Evolutionary conservation across 495 filamentous ascomycete species (phyloP).

Genomic region (Friedmanniomyces endolithicus): DNA sequence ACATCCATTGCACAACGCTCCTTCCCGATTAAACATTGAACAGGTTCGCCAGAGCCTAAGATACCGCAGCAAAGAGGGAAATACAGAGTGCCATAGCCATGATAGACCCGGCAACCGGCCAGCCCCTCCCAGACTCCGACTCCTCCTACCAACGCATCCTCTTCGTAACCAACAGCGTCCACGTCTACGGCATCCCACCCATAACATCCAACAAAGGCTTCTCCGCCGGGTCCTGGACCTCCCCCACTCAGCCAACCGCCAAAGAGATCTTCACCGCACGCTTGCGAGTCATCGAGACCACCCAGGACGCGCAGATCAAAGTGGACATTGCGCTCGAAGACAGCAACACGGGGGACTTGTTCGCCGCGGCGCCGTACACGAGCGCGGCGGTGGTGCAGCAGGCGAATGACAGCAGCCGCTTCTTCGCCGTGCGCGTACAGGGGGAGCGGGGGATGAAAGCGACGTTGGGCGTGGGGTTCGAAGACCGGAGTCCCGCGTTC

Average conservation of each 20-base stretch:
- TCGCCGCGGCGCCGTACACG: conserved; percentile 68
- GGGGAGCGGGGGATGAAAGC: conserved; percentile 58
- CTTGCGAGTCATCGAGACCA: conserved; percentile 63
- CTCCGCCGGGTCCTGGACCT: conserved; percentile 62
- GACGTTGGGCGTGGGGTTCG: conserved; percentile 69
- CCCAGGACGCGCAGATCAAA: conserved; percentile 39
- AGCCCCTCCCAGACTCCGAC: conserved; percentile 46
- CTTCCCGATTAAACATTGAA: no score
- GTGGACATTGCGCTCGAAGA: conserved; percentile 68
- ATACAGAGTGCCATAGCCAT: conserved; percentile 8
- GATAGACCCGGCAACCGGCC: conserved; percentile 47
- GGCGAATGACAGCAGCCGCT: conserved; percentile 58
- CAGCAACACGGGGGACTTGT: conserved; percentile 51
- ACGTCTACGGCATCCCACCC: conserved; percentile 71
- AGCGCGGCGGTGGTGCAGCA: conserved; percentile 48
- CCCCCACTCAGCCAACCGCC: conserved; percentile 41
- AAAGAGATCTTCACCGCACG: conserved; percentile 72
- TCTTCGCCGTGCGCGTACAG: conserved; percentile 69
- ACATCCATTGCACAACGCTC: neutral
- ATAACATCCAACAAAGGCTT: conserved; percentile 57
- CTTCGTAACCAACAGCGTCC: conserved; percentile 54
- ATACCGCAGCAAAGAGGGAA: no score
- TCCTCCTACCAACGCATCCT: conserved; percentile 70
- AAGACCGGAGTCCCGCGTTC: conserved; percentile 69
- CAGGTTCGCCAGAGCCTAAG: no score